Base-by-base conservation (phyloP, 176 grass and related monocot genomes). In the Triticum turgidum region DNA sequence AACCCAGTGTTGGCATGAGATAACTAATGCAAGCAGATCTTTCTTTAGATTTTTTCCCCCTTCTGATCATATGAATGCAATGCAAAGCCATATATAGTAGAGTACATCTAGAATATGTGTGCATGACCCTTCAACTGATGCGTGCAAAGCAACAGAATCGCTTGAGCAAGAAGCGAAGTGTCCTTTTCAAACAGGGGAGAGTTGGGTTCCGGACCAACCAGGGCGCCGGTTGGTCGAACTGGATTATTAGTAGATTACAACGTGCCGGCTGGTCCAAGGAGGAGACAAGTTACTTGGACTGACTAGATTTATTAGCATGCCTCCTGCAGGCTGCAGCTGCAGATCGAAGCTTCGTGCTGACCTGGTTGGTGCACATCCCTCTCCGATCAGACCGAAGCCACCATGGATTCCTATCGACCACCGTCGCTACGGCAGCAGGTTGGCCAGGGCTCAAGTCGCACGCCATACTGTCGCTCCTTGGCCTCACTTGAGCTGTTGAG, bases 101-200 rank as follows among this genome's bases (percentile, higher is more conserved):
- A 59, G 54, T 59, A 59, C 54, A 59, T 21, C 15, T 54, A 54
- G 51, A 18, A 59, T 59, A 21, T 21, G 17, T 49, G 47, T 59
- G 0, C 29, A 29, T 22, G 81, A 87, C 81, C 4, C 47, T 14
- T 79, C 61, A 87, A 84, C 76, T 61, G 39, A 67, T 73, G 61
- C 81, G 84, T 74, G 68, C 84, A 68, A 69, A 80, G 38, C 80
- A 84, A 76, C 45, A 49, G 76, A 80, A 69, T 87, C 61, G 85
- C 85, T 88, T 91, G 89, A 81, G 76, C 49, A 29, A 73, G n/a
- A 91, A 87, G 89, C 85, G 61, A 91, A 49, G 15, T 24, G 85
- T 88, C 69, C 5, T 68, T 87, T 67, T 90, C 85, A 61, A 38
- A 20, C 56, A 37, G 32, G 21, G 69, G 45, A 21, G 24, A 9